Evolutionary conservation across 2,329 filamentous ascomycete genomes (phyloP).

Genomic region (Cordyceps farinosa): DNA sequence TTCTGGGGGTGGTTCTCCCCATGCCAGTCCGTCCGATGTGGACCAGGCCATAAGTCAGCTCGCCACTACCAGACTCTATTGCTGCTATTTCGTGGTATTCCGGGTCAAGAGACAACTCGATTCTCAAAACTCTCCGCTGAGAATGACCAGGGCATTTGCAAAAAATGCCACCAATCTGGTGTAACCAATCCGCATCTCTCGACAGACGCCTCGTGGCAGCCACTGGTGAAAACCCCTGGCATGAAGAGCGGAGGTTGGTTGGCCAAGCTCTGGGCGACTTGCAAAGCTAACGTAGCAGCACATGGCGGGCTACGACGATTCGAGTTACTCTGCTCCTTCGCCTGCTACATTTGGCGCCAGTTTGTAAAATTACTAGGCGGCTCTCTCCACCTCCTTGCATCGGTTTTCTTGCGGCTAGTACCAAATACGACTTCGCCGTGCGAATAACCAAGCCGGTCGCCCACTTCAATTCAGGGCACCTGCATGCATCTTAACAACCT

Average conservation of each 20-base stretch:
- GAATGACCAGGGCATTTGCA: background rate
- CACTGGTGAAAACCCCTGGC: background rate
- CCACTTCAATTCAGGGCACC: background rate
- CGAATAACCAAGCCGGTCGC: background rate
- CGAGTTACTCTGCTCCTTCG: background rate
- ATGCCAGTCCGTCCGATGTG: background rate
- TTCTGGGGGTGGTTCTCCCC: background rate
- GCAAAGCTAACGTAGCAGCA: background rate
- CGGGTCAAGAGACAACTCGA: background rate
- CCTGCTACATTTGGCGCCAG: slow-evolving; percentile 4
- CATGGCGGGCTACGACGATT: slow-evolving; percentile 8
- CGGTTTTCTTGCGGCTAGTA: background rate
- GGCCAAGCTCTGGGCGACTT: background rate
- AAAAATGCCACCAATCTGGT: background rate
- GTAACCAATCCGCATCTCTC: background rate
- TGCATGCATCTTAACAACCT: background rate
- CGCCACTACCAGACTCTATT: background rate
- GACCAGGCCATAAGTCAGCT: background rate
- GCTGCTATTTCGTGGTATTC: background rate
- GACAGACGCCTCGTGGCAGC: slow-evolving; percentile 7
- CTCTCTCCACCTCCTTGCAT: slow-evolving; percentile 13
- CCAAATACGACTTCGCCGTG: background rate
- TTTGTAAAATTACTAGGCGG: background rate
- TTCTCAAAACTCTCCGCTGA: background rate
- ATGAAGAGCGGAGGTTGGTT: background rate